These are phyloP conservation scores for Penicillium paxilli DNA, from an alignment of 495 filamentous ascomycete species.

Conservation along the genomic window DNA sequence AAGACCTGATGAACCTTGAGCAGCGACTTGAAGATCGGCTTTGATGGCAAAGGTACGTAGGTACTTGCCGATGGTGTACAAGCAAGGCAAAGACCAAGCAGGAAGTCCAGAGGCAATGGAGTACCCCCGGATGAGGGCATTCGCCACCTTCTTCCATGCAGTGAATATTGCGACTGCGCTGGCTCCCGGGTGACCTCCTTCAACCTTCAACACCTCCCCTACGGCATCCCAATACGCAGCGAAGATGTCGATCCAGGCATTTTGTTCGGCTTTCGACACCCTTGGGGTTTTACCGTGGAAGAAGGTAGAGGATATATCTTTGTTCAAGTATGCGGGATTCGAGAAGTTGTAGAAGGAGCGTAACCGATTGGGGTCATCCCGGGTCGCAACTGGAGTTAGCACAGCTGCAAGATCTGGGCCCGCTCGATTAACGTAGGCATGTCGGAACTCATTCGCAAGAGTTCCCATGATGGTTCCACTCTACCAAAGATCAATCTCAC, in stretches of 20 bases:
- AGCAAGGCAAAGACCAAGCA: conserved; percentile 84
- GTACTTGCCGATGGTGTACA: conserved; percentile 82
- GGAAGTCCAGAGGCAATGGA: conserved; percentile 61
- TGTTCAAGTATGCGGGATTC: conserved; percentile 57
- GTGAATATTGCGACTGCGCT: conserved; percentile 78
- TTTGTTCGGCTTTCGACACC: conserved; percentile 62
- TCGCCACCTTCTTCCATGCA: conserved; percentile 77
- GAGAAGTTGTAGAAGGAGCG: conserved; percentile 58
- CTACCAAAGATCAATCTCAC: neutral
- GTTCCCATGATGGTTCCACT: conserved; percentile 56
- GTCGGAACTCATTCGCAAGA: conserved; percentile 60
- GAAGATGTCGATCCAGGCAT: conserved; percentile 82
- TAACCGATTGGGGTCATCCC: conserved; percentile 57
- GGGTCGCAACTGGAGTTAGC: conserved; percentile 63
- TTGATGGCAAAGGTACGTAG: conserved; percentile 84
- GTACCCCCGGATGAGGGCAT: conserved; percentile 72
- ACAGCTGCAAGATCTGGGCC: conserved; percentile 69
- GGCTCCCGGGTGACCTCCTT: conserved; percentile 43
- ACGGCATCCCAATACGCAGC: conserved; percentile 78
- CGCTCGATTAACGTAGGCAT: conserved; percentile 53
- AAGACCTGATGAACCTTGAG: conserved; percentile 37
- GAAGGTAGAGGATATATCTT: conserved; percentile 63
- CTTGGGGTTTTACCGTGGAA: conserved; percentile 54
- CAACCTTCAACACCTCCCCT: conserved; percentile 62
- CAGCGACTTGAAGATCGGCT: conserved; percentile 63